A percentile compares a stretch with the other conserved stretches of the same genome.
Conservation (phyloP, 2,329 filamentous ascomycete species). For the Rutstroemia sp. region DNA sequence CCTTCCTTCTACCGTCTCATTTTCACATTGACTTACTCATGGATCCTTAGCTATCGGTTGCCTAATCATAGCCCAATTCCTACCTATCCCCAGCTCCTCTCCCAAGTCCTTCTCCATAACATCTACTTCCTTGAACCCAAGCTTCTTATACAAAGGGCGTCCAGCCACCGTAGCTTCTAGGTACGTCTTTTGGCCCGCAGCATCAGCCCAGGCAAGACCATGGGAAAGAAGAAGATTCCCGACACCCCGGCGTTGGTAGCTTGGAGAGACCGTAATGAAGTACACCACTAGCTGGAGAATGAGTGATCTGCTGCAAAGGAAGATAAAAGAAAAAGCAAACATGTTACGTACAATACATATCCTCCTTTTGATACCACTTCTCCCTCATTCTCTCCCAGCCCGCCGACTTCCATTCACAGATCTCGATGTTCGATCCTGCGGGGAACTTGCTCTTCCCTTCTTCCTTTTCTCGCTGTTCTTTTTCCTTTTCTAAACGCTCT, state of each 20-base stretch:
- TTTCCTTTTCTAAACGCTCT: not conserved
- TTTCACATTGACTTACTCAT: too few relatives aligned
- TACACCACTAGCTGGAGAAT: constrained; percentile 27
- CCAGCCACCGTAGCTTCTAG: constrained; percentile 35
- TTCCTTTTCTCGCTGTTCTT: not conserved
- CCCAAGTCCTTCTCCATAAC: constrained; percentile 26
- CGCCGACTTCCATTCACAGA: constrained; percentile 28
- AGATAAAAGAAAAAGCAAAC: not conserved
- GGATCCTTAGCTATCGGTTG: constrained; percentile 12
- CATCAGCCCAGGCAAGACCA: constrained; percentile 32
- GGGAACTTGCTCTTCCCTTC: constrained; percentile 22
- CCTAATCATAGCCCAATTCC: constrained; percentile 23
- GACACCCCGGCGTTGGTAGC: constrained; percentile 32
- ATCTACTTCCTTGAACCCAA: constrained; percentile 33
- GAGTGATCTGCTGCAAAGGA: constrained; percentile 2
- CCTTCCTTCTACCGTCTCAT: not conserved
- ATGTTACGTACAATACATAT: constrained; percentile 30
- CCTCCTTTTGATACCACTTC: constrained; percentile 26
- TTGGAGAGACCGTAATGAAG: constrained; percentile 31
- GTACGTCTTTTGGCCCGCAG: constrained; percentile 17
- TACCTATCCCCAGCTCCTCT: constrained; percentile 19
- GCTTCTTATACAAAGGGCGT: constrained; percentile 32
- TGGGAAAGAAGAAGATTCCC: constrained; percentile 31
- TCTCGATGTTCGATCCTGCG: constrained; percentile 26
- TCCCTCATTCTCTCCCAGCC: constrained; percentile 22